Base-by-base conservation (phyloP, 805 yeast genomes). In the Yarrowia osloensis region DNA sequence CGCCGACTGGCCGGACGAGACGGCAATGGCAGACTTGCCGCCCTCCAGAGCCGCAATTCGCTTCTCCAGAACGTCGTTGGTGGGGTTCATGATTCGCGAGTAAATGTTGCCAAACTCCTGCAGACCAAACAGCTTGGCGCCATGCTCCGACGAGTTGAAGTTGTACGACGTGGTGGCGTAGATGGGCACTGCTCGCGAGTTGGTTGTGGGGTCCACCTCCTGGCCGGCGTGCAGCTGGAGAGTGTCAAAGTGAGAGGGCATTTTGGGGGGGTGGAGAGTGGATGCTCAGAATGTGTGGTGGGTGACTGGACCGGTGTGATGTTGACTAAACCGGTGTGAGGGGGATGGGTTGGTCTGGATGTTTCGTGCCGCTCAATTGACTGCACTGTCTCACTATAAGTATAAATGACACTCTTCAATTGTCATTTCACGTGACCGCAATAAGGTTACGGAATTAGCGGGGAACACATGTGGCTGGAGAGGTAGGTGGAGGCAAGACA, bases 1-100 rank as follows among this genome's bases (percentile, higher is more conserved):
- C 29, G 98, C 98, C 66, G 98, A 94, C 80, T 93, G 97, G 70
- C 99, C 99, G n/a, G 98, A 92, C 24, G 96, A 78, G 28, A 89
- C 88, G 7, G 97, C 96, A 67, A 94, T 79, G 4, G 97, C 98
- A 68, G 89, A 96, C 63, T 87, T 88, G 75, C 98, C 99, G 68
- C 89, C 88, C 80, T 94, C 99, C 69, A 94, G 84, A 63, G 96
- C 96, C 66, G 97, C 96, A 69, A 94, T 83, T 80, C 99, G 85
- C 77, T 90, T 86, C 80, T 94, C 99, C 70, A 94, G 89, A 28
- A 90, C 94, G 73, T 89, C 96, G 68, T 84, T 88, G 69, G 99
- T 94, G 70, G 99, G 99, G 81, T 94, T 94, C 85, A 86, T 88
- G 72, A 94, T 82, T 77, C 99, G 86, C 13, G 96, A 88, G 81